Percentiles rank a stretch among this genome's conserved stretches.
These are phyloP conservation scores for Pichia occidentalis DNA, from an alignment of 805 yeast species.

Conservation along the genomic window DNA sequence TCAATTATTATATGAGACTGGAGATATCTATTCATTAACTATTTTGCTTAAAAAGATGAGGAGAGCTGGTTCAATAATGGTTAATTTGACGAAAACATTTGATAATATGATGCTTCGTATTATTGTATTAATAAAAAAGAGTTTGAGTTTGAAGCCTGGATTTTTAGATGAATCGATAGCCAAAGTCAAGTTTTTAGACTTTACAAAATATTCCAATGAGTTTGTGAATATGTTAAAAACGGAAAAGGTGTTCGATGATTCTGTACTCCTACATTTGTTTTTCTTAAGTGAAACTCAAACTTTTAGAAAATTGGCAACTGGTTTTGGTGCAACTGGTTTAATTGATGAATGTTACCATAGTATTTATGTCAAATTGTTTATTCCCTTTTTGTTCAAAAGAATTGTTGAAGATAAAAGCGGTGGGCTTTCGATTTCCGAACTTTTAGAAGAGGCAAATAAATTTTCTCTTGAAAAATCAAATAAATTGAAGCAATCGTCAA, in stretches of 20 bases:
- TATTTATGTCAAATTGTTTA: constrained; percentile 46
- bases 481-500: constrained; percentile 4
- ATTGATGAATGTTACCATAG: constrained; percentile 69
- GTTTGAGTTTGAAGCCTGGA: constrained; percentile 36
- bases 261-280: constrained; percentile 35
- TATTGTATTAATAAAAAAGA: constrained; percentile 44
- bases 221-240: constrained; percentile 26
- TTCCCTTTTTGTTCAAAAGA: constrained; percentile 17
- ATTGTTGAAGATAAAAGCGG: constrained; percentile 1
- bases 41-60: constrained; percentile 68
- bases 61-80: constrained; percentile 70
- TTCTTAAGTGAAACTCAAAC: constrained; percentile 49
- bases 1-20: constrained; percentile 43
- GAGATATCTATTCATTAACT: constrained; percentile 55
- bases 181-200: constrained; percentile 37
- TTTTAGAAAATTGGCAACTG: constrained; percentile 66
- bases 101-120: constrained; percentile 48
- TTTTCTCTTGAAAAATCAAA: neutral
- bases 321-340: constrained; percentile 69
- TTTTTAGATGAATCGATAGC: constrained; percentile 49
- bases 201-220: constrained; percentile 34
- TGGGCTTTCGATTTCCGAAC: neutral
- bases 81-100: constrained; percentile 58
- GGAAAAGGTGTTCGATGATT: constrained; percentile 31
- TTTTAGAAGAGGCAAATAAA: neutral